These are phyloP conservation scores for Xanthoconium stramineum DNA, from an alignment of 768 basidiomycete species.

Conservation along the genomic window DNA sequence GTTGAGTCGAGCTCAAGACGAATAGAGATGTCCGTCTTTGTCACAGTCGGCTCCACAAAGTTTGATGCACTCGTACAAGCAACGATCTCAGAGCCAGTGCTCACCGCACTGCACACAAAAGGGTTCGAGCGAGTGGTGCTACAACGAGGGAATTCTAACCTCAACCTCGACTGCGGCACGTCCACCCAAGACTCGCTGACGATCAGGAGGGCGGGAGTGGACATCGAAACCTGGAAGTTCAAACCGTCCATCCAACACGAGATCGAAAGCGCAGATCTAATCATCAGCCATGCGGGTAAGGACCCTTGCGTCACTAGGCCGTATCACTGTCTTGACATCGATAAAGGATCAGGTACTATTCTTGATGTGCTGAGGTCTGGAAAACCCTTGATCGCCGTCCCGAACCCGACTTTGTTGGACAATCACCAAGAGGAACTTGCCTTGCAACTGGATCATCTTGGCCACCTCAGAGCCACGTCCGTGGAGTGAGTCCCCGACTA, in stretches of 20 bases:
- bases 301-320: neutral
- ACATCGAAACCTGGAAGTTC: slow-evolving; percentile 69
- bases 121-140: slow-evolving; percentile 64
- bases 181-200: slow-evolving; percentile 15
- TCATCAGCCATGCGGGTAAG: slow-evolving; percentile 94
- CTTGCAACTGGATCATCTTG: slow-evolving; percentile 52
- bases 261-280: slow-evolving; percentile 64
- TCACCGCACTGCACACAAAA: slow-evolving; percentile 47
- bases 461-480: slow-evolving; percentile 55
- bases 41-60: slow-evolving; percentile 88
- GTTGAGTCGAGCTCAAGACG: neutral
- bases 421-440: slow-evolving; percentile 95
- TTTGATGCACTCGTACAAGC: slow-evolving; percentile 74
- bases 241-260: slow-evolving; percentile 67
- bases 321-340: neutral
- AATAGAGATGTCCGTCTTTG: slow-evolving; percentile 45
- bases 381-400: slow-evolving; percentile 82
- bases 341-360: slow-evolving; percentile 88
- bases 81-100: slow-evolving; percentile 54
- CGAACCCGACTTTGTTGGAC: slow-evolving; percentile 84
- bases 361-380: slow-evolving; percentile 75
- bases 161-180: slow-evolving; percentile 29
- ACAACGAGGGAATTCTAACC: slow-evolving; percentile 73
- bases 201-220: slow-evolving; percentile 38
- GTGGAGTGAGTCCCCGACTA: slow-evolving; percentile 47